Percentiles rank a stretch among this genome's conserved stretches.
These are phyloP conservation scores for Fibroporia radiculosa DNA, from an alignment of 768 basidiomycete species.

Conservation along the genomic window DNA sequence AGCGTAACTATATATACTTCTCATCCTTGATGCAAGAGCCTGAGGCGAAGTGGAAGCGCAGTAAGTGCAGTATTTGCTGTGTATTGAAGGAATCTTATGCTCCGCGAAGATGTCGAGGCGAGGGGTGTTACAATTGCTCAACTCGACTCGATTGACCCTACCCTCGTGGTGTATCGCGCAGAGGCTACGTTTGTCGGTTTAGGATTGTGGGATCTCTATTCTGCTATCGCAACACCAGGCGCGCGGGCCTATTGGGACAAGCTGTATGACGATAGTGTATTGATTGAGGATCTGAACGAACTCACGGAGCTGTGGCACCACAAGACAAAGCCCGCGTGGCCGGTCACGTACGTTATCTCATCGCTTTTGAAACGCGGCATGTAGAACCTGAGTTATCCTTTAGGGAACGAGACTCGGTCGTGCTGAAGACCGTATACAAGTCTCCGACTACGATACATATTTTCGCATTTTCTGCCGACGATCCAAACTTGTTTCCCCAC, in stretches of 20 bases:
- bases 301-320: constrained; percentile 91
- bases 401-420: constrained; percentile 84
- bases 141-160: constrained; percentile 94
- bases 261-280: constrained; percentile 74
- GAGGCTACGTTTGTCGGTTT: constrained; percentile 97
- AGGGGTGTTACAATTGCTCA: constrained; percentile 92
- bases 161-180: constrained; percentile 90
- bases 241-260: constrained; percentile 84
- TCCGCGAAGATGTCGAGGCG: constrained; percentile 60
- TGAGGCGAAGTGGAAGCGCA: constrained; percentile 93
- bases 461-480: constrained; percentile 91
- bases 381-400: constrained; percentile 1
- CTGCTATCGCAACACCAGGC: constrained; percentile 80
- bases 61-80: constrained; percentile 37
- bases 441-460: constrained; percentile 92
- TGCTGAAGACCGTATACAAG: constrained; percentile 95
- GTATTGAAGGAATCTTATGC: too few species aligned
- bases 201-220: constrained; percentile 90
- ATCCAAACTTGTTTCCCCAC: constrained; percentile 76
- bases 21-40: constrained; percentile 95
- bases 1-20: constrained; percentile 96
- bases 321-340: constrained; percentile 90
- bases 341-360: constrained; percentile 73
- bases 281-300: constrained; percentile 86
- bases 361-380: constrained; percentile 10